Percentiles rank a stretch among this genome's conserved stretches.
Conservation (phyloP, 306 rosid genomes). For the Echinosophora koreensis region DNA sequence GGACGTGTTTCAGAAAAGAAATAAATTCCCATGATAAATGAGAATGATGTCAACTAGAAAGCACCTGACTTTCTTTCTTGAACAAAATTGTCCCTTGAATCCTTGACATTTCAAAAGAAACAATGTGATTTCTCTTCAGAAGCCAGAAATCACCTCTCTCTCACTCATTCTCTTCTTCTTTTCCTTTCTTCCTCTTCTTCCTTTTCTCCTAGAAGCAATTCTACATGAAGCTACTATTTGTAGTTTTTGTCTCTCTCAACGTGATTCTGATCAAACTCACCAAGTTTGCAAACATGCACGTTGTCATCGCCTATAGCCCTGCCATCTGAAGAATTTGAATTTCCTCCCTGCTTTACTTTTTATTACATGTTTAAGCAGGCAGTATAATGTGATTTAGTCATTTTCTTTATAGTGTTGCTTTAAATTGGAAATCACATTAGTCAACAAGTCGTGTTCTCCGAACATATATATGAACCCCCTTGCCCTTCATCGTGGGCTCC, state of each 20-base stretch:
- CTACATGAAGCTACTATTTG: no score
- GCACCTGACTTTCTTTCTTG: not conserved
- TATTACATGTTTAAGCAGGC: slow-evolving; percentile 1
- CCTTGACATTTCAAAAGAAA: not conserved
- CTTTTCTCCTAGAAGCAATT: no score
- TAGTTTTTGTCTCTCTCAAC: no score
- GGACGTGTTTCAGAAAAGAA: no score
- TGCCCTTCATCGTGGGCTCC: not conserved
- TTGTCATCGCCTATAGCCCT: no score
- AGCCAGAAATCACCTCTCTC: no score
- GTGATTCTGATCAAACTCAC: no score
- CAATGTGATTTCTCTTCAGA: not conserved
- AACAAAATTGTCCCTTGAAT: not conserved
- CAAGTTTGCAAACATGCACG: no score
- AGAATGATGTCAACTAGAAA: not conserved
- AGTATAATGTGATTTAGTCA: not conserved
- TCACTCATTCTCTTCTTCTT: no score
- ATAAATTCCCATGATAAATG: no score
- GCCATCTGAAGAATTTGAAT: not conserved
- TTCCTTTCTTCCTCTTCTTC: no score
- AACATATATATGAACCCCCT: slow-evolving; percentile 13
- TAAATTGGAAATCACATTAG: not conserved
- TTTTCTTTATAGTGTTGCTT: not conserved
- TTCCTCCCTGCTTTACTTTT: not conserved
- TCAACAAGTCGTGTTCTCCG: not conserved